These are phyloP conservation scores for Phytopythium litorale DNA, from an alignment of 352 stramenopile genomes.

Conservation along the genomic window DNA sequence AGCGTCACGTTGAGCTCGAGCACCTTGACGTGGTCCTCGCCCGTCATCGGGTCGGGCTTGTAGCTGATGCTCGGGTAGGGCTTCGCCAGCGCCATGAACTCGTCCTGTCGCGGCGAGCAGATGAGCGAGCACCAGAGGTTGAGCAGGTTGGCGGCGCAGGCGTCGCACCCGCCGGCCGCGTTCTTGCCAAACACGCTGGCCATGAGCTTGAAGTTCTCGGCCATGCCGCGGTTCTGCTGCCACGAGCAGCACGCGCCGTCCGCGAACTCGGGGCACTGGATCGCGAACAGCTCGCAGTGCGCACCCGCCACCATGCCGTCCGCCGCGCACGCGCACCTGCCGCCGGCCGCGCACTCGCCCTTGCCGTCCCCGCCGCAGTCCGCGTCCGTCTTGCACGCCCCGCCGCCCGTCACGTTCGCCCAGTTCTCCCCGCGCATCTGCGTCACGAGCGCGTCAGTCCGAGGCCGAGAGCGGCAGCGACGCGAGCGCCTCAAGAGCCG, in stretches of 20 bases:
- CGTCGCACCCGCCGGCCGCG: constrained; percentile 68
- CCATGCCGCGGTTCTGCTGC: constrained; percentile 88
- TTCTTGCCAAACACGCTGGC: constrained; percentile 67
- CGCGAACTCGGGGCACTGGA: constrained; percentile 86
- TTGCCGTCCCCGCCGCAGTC: constrained; percentile 50
- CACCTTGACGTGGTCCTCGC: constrained; percentile 69
- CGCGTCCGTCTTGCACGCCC: constrained; percentile 36
- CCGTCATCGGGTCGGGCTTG: constrained; percentile 71
- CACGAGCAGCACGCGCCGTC: constrained; percentile 80
- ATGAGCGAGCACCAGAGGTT: constrained; percentile 84
- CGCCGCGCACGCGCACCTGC: constrained; percentile 42
- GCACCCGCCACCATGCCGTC: constrained; percentile 69
- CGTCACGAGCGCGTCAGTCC: neutral
- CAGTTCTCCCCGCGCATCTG: constrained; percentile 29
- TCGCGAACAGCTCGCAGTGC: constrained; percentile 66
- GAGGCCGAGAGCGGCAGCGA: neutral
- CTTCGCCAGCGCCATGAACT: constrained; percentile 71
- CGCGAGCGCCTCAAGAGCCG: neutral
- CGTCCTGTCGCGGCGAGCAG: constrained; percentile 70
- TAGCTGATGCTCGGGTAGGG: constrained; percentile 66
- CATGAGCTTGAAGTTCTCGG: constrained; percentile 83
- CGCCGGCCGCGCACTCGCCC: constrained; percentile 39
- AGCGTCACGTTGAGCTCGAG: constrained; percentile 77
- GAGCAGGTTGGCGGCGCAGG: constrained; percentile 82
- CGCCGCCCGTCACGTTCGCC: constrained; percentile 64